Percentiles rank a stretch among this genome's conserved stretches.
Conservation (phyloP, 2,329 filamentous ascomycete species). For the Penicillium vulpinum region DNA sequence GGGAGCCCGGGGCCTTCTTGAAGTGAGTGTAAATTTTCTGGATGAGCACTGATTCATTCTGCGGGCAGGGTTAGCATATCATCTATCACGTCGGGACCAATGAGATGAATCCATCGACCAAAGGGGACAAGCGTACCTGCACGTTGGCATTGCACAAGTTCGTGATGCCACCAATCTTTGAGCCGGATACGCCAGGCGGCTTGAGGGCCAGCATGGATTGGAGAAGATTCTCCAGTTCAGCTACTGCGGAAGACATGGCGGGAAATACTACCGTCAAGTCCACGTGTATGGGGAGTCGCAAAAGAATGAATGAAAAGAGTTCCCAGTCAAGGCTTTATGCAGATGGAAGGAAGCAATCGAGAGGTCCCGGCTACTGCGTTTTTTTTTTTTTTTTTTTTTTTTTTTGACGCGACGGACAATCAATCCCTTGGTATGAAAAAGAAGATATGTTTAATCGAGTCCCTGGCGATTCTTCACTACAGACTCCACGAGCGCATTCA, state of each 20-base stretch:
- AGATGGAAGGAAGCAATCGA: slow-evolving; percentile 12
- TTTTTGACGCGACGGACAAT: neutral
- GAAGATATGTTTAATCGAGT: slow-evolving; percentile 28
- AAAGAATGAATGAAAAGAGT: neutral
- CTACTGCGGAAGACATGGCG: slow-evolving; percentile 76
- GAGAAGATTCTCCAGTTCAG: slow-evolving; percentile 85
- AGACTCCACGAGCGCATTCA: slow-evolving; percentile 36
- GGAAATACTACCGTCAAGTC: slow-evolving; percentile 21
- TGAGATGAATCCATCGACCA: neutral
- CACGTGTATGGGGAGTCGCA: neutral
- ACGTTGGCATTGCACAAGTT: slow-evolving; percentile 84
- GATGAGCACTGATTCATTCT: slow-evolving; percentile 93
- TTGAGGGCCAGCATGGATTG: slow-evolving; percentile 90
- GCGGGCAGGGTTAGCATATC: slow-evolving; percentile 32
- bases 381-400: no score
- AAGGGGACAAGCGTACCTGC: slow-evolving; percentile 62
- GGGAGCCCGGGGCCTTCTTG: slow-evolving; percentile 88
- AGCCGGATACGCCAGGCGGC: slow-evolving; percentile 89
- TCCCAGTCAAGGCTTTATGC: neutral
- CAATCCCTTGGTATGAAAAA: slow-evolving; percentile 10
- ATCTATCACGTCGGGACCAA: slow-evolving; percentile 1
- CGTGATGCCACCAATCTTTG: slow-evolving; percentile 85
- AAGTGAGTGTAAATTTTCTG: slow-evolving; percentile 97
- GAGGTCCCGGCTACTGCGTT: slow-evolving; percentile 12
- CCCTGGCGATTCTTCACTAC: slow-evolving; percentile 38